These are phyloP conservation scores for Leavenworthia alabamica DNA, from an alignment of 345 rosid genomes.

Conservation along the genomic window DNA sequence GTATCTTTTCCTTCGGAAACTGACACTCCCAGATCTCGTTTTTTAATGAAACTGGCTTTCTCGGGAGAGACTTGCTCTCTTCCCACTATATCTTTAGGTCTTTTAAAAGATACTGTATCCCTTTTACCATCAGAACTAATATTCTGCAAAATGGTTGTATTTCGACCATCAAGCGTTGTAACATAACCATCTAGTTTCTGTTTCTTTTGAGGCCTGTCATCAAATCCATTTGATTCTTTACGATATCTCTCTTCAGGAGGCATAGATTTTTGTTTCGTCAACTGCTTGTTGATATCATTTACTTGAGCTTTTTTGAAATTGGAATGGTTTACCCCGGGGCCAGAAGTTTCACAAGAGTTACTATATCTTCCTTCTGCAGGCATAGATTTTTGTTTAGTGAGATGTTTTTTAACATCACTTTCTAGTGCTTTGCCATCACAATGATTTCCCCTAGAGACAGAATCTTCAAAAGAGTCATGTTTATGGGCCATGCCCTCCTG, in stretches of 20 bases:
- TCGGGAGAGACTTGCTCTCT: conserved; percentile 4
- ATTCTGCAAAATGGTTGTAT: conserved; percentile 26
- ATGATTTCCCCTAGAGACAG: conserved; percentile 5
- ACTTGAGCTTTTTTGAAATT: conserved; percentile 1
- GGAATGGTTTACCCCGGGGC: conserved; percentile 6
- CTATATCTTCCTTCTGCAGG: conserved; percentile 5
- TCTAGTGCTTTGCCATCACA: conserved; percentile 25
- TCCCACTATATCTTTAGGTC: conserved; percentile 18
- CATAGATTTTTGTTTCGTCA: conserved; percentile 26
- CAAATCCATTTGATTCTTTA: conserved; percentile 30
- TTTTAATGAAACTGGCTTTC: no score
- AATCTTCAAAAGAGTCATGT: conserved; percentile 8
- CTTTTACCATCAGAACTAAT: conserved; percentile 11
- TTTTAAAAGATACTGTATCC: conserved; percentile 1
- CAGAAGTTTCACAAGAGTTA: conserved; percentile 16
- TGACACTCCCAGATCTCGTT: conserved; percentile 8
- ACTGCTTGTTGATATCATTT: not conserved
- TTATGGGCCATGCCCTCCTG: not conserved
- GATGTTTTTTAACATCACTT: conserved; percentile 4
- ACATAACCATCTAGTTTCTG: conserved; percentile 37
- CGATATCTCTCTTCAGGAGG: conserved; percentile 22
- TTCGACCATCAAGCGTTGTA: conserved; percentile 23
- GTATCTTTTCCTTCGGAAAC: conserved; percentile 20
- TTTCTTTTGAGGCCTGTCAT: conserved; percentile 45
- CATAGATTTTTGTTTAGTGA: conserved; percentile 23